Evolutionary conservation across 768 basidiomycete species (phyloP).

Genomic region (Tremella yokohamensis): DNA sequence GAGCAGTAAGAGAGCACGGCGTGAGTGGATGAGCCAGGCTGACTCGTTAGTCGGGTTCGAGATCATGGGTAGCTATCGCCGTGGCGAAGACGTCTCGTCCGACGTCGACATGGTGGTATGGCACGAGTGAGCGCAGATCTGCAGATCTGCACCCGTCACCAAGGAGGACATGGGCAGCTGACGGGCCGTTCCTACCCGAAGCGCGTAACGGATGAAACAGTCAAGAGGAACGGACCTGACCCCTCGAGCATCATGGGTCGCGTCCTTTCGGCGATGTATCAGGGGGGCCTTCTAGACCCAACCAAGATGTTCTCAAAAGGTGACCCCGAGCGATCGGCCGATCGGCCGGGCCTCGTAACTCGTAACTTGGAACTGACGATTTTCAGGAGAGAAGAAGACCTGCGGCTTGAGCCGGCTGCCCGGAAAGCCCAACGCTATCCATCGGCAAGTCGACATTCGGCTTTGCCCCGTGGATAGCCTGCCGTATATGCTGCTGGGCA

Average conservation of each 20-base stretch:
- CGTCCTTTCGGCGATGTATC: conserved; percentile 24
- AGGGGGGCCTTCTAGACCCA: conserved; percentile 25
- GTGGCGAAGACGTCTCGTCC: conserved; percentile 39
- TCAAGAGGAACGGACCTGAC: conserved; percentile 11
- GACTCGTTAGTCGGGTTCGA: conserved; percentile 34
- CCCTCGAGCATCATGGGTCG: conserved; percentile 30
- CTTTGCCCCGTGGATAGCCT: conserved; percentile 36
- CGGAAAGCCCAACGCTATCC: conserved; percentile 7
- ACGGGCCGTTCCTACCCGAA: conserved; percentile 16
- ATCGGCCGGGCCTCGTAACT: neutral
- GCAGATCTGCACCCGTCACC: neutral
- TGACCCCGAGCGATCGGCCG: conserved; percentile 3
- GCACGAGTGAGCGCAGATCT: conserved; percentile 29
- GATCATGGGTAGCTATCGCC: conserved; percentile 44
- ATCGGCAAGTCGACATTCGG: conserved; percentile 46
- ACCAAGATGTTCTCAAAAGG: conserved; percentile 36
- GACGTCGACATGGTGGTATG: conserved; percentile 47
- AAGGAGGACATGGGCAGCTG: neutral
- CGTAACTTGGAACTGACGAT: neutral
- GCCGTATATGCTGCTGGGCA: conserved; percentile 45
- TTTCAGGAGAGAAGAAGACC: conserved; percentile 40
- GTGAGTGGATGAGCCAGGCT: neutral
- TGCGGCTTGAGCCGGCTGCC: conserved; percentile 36
- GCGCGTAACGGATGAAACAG: conserved; percentile 20
- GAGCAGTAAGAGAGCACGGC: conserved; percentile 13